Percentiles rank a stretch among this genome's conserved stretches.
These are phyloP conservation scores for Ophiognomonia clavigignenti-juglandacearum DNA, from an alignment of 2,329 filamentous ascomycete genomes.

Conservation along the genomic window DNA sequence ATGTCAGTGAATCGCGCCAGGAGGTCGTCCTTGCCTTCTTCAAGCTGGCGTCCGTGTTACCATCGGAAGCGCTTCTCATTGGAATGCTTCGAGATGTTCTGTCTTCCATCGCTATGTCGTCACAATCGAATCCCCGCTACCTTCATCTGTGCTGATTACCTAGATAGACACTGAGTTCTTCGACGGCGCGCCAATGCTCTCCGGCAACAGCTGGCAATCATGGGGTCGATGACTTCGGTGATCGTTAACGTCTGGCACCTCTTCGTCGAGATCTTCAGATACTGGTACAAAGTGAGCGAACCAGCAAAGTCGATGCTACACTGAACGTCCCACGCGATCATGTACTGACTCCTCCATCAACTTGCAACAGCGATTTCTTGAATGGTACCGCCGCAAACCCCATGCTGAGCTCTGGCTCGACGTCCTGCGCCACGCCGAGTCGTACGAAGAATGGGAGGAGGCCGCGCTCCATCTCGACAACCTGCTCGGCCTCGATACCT, in stretches of 20 bases:
- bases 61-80: too few relatives aligned
- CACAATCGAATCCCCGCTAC: too few relatives aligned
- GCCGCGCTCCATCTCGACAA: constrained; percentile 81
- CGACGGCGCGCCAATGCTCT: constrained; percentile 4
- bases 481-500: constrained; percentile 73
- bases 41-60: too few relatives aligned
- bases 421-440: constrained; percentile 58
- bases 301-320: too few relatives aligned
- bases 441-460: constrained; percentile 82
- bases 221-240: constrained; percentile 23
- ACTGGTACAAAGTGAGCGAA: constrained; percentile 57
- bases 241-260: constrained; percentile 50
- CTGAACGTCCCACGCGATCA: too few relatives aligned
- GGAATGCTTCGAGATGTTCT: too few relatives aligned
- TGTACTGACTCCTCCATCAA: background rate
- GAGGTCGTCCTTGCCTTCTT: too few relatives aligned
- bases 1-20: too few relatives aligned
- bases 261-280: constrained; percentile 55
- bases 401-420: constrained; percentile 62
- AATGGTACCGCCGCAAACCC: constrained; percentile 63
- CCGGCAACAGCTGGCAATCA: constrained; percentile 1
- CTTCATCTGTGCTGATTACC: too few relatives aligned
- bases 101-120: too few relatives aligned
- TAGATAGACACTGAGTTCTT: background rate
- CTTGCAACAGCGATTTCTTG: constrained; percentile 54